These are phyloP conservation scores for Panicum virgatum DNA, from an alignment of 202 grass and related monocot genomes.

Conservation along the genomic window DNA sequence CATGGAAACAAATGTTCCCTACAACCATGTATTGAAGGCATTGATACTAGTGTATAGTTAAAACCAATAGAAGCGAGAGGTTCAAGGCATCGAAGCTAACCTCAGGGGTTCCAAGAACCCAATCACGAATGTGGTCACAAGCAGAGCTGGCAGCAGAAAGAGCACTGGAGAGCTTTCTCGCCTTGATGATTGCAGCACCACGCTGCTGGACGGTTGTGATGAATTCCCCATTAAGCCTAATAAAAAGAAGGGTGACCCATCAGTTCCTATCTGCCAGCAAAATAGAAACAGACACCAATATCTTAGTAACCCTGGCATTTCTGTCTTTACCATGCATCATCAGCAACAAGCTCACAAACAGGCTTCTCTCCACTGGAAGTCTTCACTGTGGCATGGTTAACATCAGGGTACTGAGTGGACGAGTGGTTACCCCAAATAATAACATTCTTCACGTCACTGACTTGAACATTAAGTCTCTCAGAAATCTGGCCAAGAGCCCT, in stretches of 20 bases:
- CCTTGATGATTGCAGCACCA: conserved; percentile 98
- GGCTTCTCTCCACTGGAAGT: conserved; percentile 76
- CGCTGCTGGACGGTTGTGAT: conserved; percentile 94
- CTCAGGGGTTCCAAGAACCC: conserved; percentile 98
- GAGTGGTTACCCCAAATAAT: conserved; percentile 99
- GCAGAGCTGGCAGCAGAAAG: conserved; percentile 97
- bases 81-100: conserved; percentile 36
- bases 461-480: conserved; percentile 82
- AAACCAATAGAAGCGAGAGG: neutral
- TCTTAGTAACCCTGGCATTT: neutral
- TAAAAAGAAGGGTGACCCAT: neutral
- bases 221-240: conserved; percentile 78
- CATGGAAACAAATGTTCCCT: conserved; percentile 99
- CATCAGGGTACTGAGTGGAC: conserved; percentile 94
- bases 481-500: conserved; percentile 93
- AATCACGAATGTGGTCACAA: conserved; percentile 96
- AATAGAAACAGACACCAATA: conserved; percentile 1
- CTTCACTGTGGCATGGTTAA: conserved; percentile 81
- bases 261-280: conserved; percentile 8
- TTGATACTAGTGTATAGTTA: neutral
- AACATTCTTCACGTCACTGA: conserved; percentile 90
- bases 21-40: neutral
- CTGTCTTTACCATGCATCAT: conserved; percentile 74
- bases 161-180: conserved; percentile 92
- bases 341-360: conserved; percentile 74